Conservation (phyloP, 495 filamentous ascomycete genomes). For the Paragyromitra xinjiangensis region DNA sequence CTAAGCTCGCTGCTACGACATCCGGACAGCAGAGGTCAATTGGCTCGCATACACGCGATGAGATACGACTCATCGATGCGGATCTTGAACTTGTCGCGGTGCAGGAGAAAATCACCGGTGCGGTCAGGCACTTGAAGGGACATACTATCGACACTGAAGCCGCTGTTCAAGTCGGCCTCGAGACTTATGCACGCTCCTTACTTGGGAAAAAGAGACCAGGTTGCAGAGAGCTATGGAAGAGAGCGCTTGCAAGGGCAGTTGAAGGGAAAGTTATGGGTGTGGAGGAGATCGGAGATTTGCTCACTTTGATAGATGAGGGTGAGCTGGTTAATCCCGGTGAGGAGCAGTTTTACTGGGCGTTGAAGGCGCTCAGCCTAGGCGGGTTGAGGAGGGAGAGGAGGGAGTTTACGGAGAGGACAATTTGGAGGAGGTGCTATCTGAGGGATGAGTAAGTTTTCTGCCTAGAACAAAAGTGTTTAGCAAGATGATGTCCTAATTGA, state of each 20-base stretch:
- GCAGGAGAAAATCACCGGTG: conserved; percentile 75
- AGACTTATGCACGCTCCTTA: conserved; percentile 69
- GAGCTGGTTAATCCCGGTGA: conserved; percentile 57
- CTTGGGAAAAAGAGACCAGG: conserved; percentile 66
- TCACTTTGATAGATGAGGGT: conserved; percentile 73
- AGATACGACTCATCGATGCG: conserved; percentile 63
- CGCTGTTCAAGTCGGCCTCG: conserved; percentile 75
- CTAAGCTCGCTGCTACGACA: conserved; percentile 70
- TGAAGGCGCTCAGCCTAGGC: conserved; percentile 70
- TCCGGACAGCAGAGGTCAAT: conserved; percentile 56
- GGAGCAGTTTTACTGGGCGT: conserved; percentile 72
- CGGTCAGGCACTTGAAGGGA: conserved; percentile 64
- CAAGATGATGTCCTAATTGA: conserved; percentile 39
- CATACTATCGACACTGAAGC: conserved; percentile 80
- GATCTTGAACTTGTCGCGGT: conserved; percentile 72
- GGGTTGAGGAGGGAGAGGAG: conserved; percentile 65
- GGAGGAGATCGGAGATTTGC: conserved; percentile 77
- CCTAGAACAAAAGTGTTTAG: conserved; percentile 60
- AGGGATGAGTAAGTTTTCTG: conserved; percentile 76
- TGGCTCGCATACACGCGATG: conserved; percentile 54
- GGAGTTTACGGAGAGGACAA: conserved; percentile 70
- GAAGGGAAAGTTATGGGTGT: conserved; percentile 72
- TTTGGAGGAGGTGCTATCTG: conserved; percentile 84
- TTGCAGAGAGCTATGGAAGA: conserved; percentile 70
- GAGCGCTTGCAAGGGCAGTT: conserved; percentile 71